phyloP scores from a whole-genome alignment of 2,329 filamentous ascomycete species.

The Davidsoniella australis region DNA sequence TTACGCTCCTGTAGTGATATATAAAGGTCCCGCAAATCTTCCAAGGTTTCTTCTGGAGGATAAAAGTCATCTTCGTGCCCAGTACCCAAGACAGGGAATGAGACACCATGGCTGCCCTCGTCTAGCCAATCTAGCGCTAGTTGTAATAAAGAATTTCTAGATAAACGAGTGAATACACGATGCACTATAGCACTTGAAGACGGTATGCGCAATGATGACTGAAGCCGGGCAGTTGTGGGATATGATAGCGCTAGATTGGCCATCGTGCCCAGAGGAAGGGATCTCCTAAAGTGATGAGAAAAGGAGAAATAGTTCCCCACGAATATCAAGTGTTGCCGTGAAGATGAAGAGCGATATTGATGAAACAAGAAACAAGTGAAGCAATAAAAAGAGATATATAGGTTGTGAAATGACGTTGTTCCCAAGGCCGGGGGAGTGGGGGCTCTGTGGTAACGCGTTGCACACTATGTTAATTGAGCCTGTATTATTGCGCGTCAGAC shows the following conservation, averaged over 20 bases:
- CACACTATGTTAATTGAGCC: too few relatives aligned
- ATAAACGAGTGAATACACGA: constrained; percentile 52
- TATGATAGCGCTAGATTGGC: constrained; percentile 30
- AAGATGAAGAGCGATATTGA: too few relatives aligned
- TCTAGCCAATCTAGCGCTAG: constrained; percentile 66
- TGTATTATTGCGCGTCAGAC: too few relatives aligned
- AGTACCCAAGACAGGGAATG: constrained; percentile 26
- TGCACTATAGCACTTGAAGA: constrained; percentile 45
- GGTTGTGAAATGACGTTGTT: too few relatives aligned
- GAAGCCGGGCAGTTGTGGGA: constrained; percentile 54
- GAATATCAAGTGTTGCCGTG: too few relatives aligned
- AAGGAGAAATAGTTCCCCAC: too few relatives aligned
- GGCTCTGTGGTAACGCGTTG: too few relatives aligned
- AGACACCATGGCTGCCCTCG: constrained; percentile 42
- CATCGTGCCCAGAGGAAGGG: too few relatives aligned
- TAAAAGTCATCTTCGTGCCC: constrained; percentile 44
- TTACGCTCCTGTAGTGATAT: constrained; percentile 39
- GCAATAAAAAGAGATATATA: too few relatives aligned
- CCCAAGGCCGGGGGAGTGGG: too few relatives aligned
- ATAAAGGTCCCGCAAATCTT: constrained; percentile 51
- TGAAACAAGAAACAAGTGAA: too few relatives aligned
- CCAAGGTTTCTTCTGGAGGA: constrained; percentile 45
- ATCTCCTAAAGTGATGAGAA: too few relatives aligned
- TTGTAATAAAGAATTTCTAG: constrained; percentile 52
- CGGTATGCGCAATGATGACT: constrained; percentile 53